Conservation (phyloP, 768 basidiomycete genomes). For the Cyathus striatus region DNA sequence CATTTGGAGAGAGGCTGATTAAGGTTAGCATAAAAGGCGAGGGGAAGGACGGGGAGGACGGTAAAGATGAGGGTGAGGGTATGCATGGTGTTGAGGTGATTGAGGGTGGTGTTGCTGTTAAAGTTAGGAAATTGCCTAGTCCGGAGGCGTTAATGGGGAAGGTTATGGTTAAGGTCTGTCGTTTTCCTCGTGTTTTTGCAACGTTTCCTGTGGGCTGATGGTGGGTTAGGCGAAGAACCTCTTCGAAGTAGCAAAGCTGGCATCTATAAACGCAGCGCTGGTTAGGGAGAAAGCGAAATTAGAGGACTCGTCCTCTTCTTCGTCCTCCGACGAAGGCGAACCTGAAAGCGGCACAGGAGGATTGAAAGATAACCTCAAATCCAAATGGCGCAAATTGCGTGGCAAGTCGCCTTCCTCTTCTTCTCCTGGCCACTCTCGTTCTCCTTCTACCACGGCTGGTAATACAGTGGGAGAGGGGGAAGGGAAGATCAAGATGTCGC, state of each 20-base stretch:
- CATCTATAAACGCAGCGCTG: conserved; percentile 44
- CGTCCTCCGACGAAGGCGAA: conserved; percentile 17
- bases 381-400: conserved; percentile 18
- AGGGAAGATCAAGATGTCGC: conserved; percentile 67
- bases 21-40: conserved; percentile 36
- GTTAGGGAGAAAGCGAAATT: conserved; percentile 16
- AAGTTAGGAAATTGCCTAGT: conserved; percentile 66
- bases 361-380: conserved; percentile 14
- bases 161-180: conserved; percentile 76
- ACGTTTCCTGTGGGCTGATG: neutral
- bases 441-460: no score
- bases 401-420: neutral
- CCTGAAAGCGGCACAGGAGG: conserved; percentile 6
- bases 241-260: conserved; percentile 48
- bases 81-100: no score
- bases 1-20: conserved; percentile 41
- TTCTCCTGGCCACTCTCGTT: no score
- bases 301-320: conserved; percentile 16
- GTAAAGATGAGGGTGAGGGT: no score
- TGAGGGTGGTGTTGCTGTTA: no score
- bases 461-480: conserved; percentile 9
- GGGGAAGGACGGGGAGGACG: conserved; percentile 37
- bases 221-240: conserved; percentile 64
- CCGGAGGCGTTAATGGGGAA: conserved; percentile 76
- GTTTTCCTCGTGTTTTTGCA: neutral